phyloP scores from a whole-genome alignment of 164 flowering plant genomes.

The Echeveria elegans region DNA sequence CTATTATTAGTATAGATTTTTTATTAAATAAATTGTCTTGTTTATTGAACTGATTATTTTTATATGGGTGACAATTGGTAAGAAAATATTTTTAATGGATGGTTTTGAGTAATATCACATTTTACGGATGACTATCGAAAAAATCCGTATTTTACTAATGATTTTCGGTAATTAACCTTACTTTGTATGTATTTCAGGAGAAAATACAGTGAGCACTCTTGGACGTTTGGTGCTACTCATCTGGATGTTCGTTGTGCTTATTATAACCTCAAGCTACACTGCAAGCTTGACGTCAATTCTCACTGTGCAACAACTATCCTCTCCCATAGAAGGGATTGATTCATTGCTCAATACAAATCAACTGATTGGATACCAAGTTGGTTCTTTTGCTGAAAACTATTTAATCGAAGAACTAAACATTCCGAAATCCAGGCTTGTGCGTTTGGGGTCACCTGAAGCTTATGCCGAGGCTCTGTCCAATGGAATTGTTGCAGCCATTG shows the following conservation, averaged over 20 bases:
- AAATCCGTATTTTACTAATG: too few relatives aligned
- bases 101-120: too few relatives aligned
- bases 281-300: background rate
- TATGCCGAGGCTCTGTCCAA: background rate
- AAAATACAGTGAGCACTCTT: background rate
- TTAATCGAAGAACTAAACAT: background rate
- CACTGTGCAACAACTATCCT: background rate
- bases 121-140: too few relatives aligned
- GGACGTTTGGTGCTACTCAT: background rate
- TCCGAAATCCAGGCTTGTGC: background rate
- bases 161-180: too few relatives aligned
- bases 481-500: background rate
- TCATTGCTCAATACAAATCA: background rate
- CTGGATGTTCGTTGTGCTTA: background rate
- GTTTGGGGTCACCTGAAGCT: background rate
- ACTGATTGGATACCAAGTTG: conserved; percentile 41
- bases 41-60: too few relatives aligned
- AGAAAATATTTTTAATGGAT: too few relatives aligned
- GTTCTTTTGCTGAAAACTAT: background rate
- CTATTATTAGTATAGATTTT: too few relatives aligned
- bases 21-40: too few relatives aligned
- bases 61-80: too few relatives aligned
- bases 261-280: background rate
- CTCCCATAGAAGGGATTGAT: background rate
- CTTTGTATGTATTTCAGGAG: background rate